phyloP scores from a whole-genome alignment of 1,284 basidiomycete species.

The Vanrija pseudolonga region DNA sequence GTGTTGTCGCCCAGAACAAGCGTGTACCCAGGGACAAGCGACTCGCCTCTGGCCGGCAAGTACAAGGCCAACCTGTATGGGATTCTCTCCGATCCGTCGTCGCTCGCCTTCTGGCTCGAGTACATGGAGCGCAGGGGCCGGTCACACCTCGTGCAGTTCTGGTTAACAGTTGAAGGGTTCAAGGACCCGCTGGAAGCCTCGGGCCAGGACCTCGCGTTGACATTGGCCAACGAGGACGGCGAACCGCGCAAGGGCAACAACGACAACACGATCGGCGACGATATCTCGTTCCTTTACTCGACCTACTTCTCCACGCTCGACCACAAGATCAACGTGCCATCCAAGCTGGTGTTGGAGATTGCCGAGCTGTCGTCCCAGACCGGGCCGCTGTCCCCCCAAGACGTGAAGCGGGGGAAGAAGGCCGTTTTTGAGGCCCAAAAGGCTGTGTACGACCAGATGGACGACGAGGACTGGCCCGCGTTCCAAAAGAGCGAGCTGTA shows the following conservation, averaged over 20 bases:
- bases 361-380: conserved; percentile 13
- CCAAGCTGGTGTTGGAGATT: conserved; percentile 19
- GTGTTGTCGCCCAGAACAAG: too few species aligned
- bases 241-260: not conserved
- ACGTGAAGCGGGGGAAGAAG: conserved; percentile 43
- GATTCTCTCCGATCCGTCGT: conserved; percentile 78
- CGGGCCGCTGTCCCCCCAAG: conserved; percentile 5
- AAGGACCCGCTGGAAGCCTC: conserved; percentile 88
- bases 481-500: conserved; percentile 85
- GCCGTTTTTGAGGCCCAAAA: conserved; percentile 71
- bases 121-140: conserved; percentile 88
- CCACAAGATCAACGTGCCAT: conserved; percentile 21
- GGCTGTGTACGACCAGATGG: conserved; percentile 83
- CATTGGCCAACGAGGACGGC: conserved; percentile 2
- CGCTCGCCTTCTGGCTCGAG: conserved; percentile 94
- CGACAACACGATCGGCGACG: conserved; percentile 55
- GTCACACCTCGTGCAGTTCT: conserved; percentile 87
- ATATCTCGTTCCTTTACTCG: conserved; percentile 79
- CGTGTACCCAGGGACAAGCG: not conserved
- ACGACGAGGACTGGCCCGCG: conserved; percentile 82
- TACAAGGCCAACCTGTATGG: conserved; percentile 48
- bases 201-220: conserved; percentile 50
- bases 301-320: conserved; percentile 65
- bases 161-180: conserved; percentile 94
- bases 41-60: not conserved